Conservation (phyloP, 495 filamentous ascomycete genomes). For the Ramalina intermedia region DNA sequence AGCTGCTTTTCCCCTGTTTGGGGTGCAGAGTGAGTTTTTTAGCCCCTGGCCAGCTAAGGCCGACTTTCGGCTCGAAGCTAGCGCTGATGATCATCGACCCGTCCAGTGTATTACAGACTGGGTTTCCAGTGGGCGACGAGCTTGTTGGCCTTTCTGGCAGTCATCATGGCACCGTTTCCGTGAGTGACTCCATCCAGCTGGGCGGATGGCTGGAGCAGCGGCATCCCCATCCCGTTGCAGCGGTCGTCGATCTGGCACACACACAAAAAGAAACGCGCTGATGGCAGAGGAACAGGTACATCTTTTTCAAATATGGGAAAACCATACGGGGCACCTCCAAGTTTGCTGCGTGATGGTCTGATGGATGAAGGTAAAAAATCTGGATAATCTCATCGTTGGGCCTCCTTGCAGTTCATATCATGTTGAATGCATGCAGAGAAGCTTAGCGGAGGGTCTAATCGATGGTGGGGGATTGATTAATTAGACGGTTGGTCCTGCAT, state of each 20-base stretch:
- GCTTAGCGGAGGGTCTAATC: too few species aligned
- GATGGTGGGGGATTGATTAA: too few species aligned
- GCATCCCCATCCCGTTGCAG: not conserved
- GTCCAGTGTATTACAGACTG: constrained; percentile 47
- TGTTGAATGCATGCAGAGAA: too few species aligned
- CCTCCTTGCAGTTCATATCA: too few species aligned
- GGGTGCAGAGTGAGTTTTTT: constrained; percentile 45
- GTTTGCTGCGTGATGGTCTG: constrained; percentile 27
- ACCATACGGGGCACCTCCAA: constrained; percentile 36
- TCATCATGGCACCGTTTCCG: constrained; percentile 55
- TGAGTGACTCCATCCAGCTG: constrained; percentile 24
- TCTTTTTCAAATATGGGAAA: constrained; percentile 51
- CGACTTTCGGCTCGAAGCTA: constrained; percentile 14
- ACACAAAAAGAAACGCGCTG: not conserved
- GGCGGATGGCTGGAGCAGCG: not conserved
- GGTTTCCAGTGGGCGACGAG: constrained; percentile 62
- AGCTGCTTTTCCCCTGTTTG: constrained; percentile 61
- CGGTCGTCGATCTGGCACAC: too few species aligned
- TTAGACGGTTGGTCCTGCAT: too few species aligned
- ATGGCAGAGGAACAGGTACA: constrained; percentile 26
- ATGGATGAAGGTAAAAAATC: too few species aligned
- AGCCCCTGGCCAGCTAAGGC: constrained; percentile 4
- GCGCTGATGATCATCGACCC: constrained; percentile 10
- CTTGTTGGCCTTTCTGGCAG: constrained; percentile 52
- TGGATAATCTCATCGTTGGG: too few species aligned